Conservation (phyloP, 164 flowering plant species). For the Buxus sempervirens region DNA sequence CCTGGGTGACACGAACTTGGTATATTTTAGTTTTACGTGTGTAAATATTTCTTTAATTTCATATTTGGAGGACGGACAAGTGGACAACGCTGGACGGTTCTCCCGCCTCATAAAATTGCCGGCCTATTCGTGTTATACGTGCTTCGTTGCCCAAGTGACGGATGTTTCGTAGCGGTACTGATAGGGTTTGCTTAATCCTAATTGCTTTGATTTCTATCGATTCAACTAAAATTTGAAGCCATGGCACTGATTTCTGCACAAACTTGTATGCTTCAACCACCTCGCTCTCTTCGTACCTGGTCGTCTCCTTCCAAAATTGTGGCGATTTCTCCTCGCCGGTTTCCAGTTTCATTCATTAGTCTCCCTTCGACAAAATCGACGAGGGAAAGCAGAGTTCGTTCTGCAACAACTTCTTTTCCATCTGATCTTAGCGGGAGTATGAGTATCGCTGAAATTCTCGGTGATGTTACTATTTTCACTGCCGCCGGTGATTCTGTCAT, state of each 20-base stretch:
- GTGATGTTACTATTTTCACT: slow-evolving; percentile 56
- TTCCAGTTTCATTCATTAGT: slow-evolving; percentile 4
- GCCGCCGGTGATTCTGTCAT: slow-evolving; percentile 59
- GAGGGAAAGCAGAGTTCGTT: slow-evolving; percentile 7
- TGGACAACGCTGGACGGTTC: too few species aligned
- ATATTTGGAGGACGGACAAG: too few species aligned
- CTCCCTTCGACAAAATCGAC: slow-evolving; percentile 13
- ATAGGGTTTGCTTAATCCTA: too few species aligned
- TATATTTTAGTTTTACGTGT: too few species aligned
- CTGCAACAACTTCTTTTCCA: slow-evolving; percentile 14
- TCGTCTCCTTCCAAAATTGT: slow-evolving; percentile 7
- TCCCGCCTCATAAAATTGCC: too few species aligned
- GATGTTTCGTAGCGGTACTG: too few species aligned
- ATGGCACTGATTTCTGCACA: slow-evolving; percentile 15
- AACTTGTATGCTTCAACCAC: not conserved
- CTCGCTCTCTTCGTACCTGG: slow-evolving; percentile 1
- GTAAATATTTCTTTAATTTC: too few species aligned
- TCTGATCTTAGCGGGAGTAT: slow-evolving; percentile 15
- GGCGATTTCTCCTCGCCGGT: slow-evolving; percentile 23
- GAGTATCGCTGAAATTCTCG: slow-evolving; percentile 32
- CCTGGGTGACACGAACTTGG: too few species aligned
- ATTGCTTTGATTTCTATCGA: too few species aligned
- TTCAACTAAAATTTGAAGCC: not conserved
- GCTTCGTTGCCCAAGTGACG: too few species aligned
- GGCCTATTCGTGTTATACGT: too few species aligned